Conservation (phyloP, 192 early-diverging fungal genomes). For the Gryganskiella cystojenkinii region DNA sequence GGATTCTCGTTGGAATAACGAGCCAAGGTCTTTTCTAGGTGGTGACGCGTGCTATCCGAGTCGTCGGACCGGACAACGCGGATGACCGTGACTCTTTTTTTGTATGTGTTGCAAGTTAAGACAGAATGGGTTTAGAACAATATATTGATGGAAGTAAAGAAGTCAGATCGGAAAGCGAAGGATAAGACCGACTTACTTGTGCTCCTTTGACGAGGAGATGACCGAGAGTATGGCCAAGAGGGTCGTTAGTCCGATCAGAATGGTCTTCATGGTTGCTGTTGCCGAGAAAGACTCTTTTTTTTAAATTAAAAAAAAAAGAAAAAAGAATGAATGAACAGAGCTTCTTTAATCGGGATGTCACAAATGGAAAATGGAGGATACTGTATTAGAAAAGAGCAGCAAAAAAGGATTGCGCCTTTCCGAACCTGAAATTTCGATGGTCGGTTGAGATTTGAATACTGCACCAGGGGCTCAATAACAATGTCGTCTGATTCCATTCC, state of each 20-base stretch:
- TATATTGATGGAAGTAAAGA: no score
- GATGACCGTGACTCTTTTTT: background rate
- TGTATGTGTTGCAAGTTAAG: no score
- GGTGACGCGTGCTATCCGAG: background rate
- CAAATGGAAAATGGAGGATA: background rate
- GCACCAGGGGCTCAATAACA: no score
- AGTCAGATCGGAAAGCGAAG: no score
- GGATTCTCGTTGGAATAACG: slow-evolving; percentile 3
- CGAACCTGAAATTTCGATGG: no score
- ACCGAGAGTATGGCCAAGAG: background rate
- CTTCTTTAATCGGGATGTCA: background rate
- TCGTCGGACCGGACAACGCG: background rate
- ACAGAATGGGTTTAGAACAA: no score
- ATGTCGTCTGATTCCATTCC: no score
- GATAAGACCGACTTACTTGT: background rate
- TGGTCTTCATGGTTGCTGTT: background rate
- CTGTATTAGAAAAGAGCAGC: background rate
- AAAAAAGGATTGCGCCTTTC: no score
- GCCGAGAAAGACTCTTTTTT: background rate
- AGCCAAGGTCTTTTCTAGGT: background rate
- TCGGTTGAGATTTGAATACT: background rate
- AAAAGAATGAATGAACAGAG: no score
- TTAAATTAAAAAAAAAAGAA: background rate
- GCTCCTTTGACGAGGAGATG: background rate
- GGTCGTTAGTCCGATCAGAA: background rate